Evolutionary conservation across 2,329 filamentous ascomycete genomes (phyloP).

Genomic region (Trichophyton verrucosum): DNA sequence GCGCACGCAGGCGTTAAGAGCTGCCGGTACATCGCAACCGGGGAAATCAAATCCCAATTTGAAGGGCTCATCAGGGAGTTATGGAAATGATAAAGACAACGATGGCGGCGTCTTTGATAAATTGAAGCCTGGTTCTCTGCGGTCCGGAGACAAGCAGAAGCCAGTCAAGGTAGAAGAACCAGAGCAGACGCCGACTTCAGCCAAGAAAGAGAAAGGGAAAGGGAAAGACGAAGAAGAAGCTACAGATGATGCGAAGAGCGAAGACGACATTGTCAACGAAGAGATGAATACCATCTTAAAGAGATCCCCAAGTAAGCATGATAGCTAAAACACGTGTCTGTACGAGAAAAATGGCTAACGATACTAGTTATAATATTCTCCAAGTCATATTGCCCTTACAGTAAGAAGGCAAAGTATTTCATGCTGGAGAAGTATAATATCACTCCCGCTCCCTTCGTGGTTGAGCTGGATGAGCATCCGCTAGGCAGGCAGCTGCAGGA

Average conservation of each 20-base stretch:
- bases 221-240: constrained; percentile 25
- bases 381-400: constrained; percentile 83
- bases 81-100: constrained; percentile 39
- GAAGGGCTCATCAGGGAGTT: constrained; percentile 14
- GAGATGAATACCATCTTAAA: constrained; percentile 72
- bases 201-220: constrained; percentile 33
- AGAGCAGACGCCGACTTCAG: constrained; percentile 35
- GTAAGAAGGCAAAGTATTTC: constrained; percentile 70
- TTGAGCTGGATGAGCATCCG: constrained; percentile 76
- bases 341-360: not conserved
- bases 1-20: constrained; percentile 33
- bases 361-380: constrained; percentile 80
- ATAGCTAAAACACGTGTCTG: too few species aligned
- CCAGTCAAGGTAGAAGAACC: constrained; percentile 32
- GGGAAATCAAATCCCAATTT: constrained; percentile 15
- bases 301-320: constrained; percentile 61
- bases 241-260: constrained; percentile 18
- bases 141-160: constrained; percentile 54
- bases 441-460: constrained; percentile 67
- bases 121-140: constrained; percentile 57
- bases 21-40: constrained; percentile 41
- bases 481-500: constrained; percentile 62
- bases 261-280: constrained; percentile 40
- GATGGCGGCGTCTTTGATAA: constrained; percentile 51
- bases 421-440: constrained; percentile 77